phyloP scores from a whole-genome alignment of 345 rosid genomes.

The Punica granatum region DNA sequence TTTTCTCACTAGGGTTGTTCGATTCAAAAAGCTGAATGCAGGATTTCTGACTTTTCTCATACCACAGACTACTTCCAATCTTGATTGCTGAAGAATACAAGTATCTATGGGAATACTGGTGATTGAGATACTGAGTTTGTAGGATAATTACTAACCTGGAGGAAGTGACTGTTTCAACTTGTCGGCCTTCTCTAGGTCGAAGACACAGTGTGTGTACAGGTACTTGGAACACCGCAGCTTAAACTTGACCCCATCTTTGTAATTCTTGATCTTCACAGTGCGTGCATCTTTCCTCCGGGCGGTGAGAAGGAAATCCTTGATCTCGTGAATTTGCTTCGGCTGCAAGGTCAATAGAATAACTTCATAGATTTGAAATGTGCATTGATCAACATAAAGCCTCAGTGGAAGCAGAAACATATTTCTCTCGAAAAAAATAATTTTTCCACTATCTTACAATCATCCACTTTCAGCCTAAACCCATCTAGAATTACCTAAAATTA shows the following conservation, averaged over 20 bases:
- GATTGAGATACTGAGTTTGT: not conserved
- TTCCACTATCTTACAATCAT: not conserved
- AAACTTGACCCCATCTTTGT: slow-evolving; percentile 77
- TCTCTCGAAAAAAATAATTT: not conserved
- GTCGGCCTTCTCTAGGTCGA: slow-evolving; percentile 83
- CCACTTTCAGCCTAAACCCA: not conserved
- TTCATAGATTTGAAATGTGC: not conserved
- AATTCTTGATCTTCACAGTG: slow-evolving; percentile 84
- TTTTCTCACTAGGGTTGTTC: too few relatives aligned
- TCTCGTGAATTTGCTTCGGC: slow-evolving; percentile 97
- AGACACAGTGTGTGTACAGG: slow-evolving; percentile 83
- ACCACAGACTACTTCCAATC: too few relatives aligned
- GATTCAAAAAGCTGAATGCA: too few relatives aligned
- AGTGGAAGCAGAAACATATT: not conserved
- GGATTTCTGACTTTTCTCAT: too few relatives aligned
- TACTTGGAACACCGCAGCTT: slow-evolving; percentile 92
- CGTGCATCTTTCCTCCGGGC: slow-evolving; percentile 94
- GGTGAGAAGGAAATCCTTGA: slow-evolving; percentile 91
- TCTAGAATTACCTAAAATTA: not conserved
- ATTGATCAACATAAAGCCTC: not conserved
- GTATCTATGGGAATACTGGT: too few relatives aligned
- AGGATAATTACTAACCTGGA: slow-evolving; percentile 43
- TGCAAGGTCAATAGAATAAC: slow-evolving; percentile 10
- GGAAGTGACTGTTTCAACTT: slow-evolving; percentile 97
- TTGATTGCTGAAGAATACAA: too few relatives aligned